Conservation (phyloP, 1,284 basidiomycete genomes). For the Porodaedalea pini region DNA sequence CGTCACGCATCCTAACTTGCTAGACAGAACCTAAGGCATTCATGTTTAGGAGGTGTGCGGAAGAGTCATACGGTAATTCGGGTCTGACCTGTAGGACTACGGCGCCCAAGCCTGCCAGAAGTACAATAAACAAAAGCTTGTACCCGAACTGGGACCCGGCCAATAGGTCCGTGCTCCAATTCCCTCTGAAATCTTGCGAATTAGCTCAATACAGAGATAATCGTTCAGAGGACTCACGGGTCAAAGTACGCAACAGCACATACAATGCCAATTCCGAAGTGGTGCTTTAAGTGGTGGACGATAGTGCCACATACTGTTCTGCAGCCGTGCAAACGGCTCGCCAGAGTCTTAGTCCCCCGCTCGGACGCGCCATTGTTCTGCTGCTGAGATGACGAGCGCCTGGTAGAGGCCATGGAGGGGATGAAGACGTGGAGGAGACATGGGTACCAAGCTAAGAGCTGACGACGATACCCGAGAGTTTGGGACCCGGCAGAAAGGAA, state of each 20-base stretch:
- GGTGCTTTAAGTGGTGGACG: conserved; percentile 39
- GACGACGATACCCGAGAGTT: neutral
- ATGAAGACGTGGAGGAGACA: neutral
- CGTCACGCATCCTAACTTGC: conserved; percentile 65
- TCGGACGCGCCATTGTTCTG: neutral
- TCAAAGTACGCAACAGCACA: conserved; percentile 56
- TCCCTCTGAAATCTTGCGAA: conserved; percentile 43
- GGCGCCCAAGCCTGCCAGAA: conserved; percentile 82
- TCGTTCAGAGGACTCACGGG: conserved; percentile 38
- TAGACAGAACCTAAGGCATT: conserved; percentile 51
- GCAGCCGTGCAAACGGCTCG: neutral
- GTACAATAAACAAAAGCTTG: conserved; percentile 81
- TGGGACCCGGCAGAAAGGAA: neutral
- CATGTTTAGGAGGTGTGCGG: conserved; percentile 10
- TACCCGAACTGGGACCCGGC: conserved; percentile 80
- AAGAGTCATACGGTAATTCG: neutral
- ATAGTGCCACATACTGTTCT: conserved; percentile 21
- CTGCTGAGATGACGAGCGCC: neutral
- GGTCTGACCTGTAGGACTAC: conserved; percentile 65
- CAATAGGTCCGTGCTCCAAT: conserved; percentile 74
- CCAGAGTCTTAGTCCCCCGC: neutral
- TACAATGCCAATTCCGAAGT: conserved; percentile 47
- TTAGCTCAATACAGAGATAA: neutral
- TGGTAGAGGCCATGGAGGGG: neutral
- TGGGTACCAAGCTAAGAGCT: neutral